Evolutionary conservation across 768 basidiomycete species (phyloP).

Genomic region (Russula sp.): DNA sequence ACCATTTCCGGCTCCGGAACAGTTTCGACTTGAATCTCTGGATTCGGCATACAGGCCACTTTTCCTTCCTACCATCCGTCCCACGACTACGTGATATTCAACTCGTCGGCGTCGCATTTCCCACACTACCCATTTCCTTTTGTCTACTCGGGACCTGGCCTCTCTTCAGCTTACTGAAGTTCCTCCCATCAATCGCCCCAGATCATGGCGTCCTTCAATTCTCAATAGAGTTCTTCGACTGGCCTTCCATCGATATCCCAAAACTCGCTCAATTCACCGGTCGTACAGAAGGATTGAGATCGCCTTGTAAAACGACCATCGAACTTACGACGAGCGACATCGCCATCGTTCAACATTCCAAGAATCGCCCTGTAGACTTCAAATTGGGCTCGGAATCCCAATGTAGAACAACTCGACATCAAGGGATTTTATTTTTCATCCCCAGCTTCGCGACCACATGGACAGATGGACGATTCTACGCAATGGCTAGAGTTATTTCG

Average conservation of each 20-base stretch:
- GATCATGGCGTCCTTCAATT: not conserved
- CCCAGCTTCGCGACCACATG: not conserved
- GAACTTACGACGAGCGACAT: not conserved
- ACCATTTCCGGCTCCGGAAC: slow-evolving; percentile 7
- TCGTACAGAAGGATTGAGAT: not conserved
- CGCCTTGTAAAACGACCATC: not conserved
- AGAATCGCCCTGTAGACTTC: not conserved
- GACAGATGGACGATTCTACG: not conserved
- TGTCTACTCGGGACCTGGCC: slow-evolving; percentile 3
- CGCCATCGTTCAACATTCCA: not conserved
- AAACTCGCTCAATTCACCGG: slow-evolving; percentile 13
- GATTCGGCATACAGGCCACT: not conserved
- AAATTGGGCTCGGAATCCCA: not conserved
- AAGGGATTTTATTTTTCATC: not conserved
- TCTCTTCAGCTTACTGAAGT: slow-evolving; percentile 11
- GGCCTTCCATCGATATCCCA: not conserved
- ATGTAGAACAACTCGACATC: slow-evolving; percentile 4
- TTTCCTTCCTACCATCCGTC: not conserved
- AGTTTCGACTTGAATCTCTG: not conserved
- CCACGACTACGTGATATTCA: slow-evolving; percentile 16
- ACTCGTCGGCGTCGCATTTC: not conserved
- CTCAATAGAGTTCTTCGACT: slow-evolving; percentile 1
- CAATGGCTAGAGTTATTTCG: slow-evolving; percentile 8
- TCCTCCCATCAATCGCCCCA: not conserved
- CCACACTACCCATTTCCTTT: slow-evolving; percentile 14